Percentiles rank a stretch among this genome's conserved stretches.
phyloP scores from a whole-genome alignment of 2,329 filamentous ascomycete species.

The Cladophialophora immunda region DNA sequence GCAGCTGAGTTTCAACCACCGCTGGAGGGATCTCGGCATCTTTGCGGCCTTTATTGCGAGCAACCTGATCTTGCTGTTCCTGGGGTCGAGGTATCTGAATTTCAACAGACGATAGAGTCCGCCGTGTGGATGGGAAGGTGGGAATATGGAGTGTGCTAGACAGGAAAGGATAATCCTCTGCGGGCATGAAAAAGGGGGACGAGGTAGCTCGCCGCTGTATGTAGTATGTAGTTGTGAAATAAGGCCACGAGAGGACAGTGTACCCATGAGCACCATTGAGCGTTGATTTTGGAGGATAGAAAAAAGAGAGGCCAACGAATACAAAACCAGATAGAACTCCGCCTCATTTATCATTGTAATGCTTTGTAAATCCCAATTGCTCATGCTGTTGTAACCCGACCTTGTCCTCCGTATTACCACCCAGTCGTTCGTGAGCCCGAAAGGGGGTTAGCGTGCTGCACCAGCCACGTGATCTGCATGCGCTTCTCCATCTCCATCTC shows the following conservation, averaged over 20 bases:
- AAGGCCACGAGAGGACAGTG: background rate
- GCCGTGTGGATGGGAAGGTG: background rate
- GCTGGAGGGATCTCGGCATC: conserved; percentile 87
- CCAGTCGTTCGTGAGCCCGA: background rate
- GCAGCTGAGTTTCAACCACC: conserved; percentile 69
- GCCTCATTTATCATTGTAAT: too few relatives aligned
- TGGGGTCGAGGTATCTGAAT: conserved; percentile 42
- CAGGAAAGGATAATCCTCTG: background rate
- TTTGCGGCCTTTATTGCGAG: conserved; percentile 77
- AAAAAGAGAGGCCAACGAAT: background rate
- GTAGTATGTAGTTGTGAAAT: background rate
- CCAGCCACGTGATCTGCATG: conserved; percentile 12
- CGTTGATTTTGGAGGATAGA: conserved; percentile 1
- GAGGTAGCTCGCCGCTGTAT: background rate
- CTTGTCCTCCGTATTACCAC: background rate
- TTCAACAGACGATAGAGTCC: conserved; percentile 39
- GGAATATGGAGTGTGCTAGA: background rate
- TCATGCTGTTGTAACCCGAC: background rate
- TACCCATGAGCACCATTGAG: background rate
- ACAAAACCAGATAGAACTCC: background rate
- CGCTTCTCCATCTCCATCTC: conserved; percentile 13
- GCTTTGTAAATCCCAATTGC: too few relatives aligned
- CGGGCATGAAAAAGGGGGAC: too few relatives aligned
- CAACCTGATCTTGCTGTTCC: conserved; percentile 58
- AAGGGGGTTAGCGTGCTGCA: background rate